These are phyloP conservation scores for Casuarina equisetifolia DNA, from an alignment of 306 rosid species.

Conservation along the genomic window DNA sequence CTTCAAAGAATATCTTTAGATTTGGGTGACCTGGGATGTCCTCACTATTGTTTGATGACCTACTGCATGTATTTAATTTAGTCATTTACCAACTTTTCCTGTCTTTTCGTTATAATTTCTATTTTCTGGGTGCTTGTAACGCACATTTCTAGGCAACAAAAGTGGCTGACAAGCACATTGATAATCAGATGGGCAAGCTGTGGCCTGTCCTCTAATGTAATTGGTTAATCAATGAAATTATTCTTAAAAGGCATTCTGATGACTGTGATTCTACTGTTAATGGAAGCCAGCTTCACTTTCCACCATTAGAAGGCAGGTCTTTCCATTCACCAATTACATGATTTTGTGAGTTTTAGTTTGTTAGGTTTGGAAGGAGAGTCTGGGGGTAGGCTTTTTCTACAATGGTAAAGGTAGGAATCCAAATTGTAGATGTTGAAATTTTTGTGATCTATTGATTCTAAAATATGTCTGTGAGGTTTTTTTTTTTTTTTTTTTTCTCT, in stretches of 20 bases:
- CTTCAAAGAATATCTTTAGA: background rate
- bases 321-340: too few species aligned
- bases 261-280: too few species aligned
- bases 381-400: too few species aligned
- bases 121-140: background rate
- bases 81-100: background rate
- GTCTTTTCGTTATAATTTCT: background rate
- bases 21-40: background rate
- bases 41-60: slow-evolving; percentile 7
- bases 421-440: background rate
- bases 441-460: background rate
- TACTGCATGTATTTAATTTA: slow-evolving; percentile 1
- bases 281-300: too few species aligned
- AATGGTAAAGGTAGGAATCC: too few species aligned
- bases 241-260: background rate
- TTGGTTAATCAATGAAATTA: background rate
- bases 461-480: too few species aligned
- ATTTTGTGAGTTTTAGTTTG: too few species aligned
- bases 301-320: too few species aligned
- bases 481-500: too few species aligned
- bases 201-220: background rate
- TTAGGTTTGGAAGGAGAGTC: too few species aligned
- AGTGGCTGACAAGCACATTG: background rate
- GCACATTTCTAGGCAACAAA: background rate
- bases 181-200: background rate